phyloP scores from a whole-genome alignment of 1,284 basidiomycete species.

The Cryptococcus sp. region DNA sequence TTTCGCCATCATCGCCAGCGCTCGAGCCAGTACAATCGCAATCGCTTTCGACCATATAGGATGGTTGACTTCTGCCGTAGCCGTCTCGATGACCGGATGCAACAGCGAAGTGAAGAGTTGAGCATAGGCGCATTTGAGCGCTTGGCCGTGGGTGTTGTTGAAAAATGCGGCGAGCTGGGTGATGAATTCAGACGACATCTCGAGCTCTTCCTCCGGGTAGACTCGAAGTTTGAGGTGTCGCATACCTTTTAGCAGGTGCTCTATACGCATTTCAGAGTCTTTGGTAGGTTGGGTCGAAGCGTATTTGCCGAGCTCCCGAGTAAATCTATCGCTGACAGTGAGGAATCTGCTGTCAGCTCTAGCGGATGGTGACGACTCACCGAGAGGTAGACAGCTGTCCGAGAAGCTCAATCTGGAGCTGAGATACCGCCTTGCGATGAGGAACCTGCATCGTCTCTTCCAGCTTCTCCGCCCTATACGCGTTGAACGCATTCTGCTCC shows the following conservation, averaged over 20 bases:
- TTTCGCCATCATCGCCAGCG: conserved; percentile 79
- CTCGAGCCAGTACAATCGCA: conserved; percentile 75
- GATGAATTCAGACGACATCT: conserved; percentile 89
- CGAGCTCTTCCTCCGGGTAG: conserved; percentile 88
- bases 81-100: conserved; percentile 88
- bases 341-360: conserved; percentile 57
- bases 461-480: conserved; percentile 69
- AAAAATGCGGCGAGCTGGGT: conserved; percentile 76
- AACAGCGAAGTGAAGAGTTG: conserved; percentile 73
- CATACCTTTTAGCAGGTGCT: conserved; percentile 73
- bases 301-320: conserved; percentile 66
- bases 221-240: conserved; percentile 77
- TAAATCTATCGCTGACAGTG: conserved; percentile 79
- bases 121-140: conserved; percentile 79
- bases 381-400: conserved; percentile 73
- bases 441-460: conserved; percentile 37
- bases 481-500: conserved; percentile 80
- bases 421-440: conserved; percentile 72
- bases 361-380: conserved; percentile 45
- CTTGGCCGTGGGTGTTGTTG: conserved; percentile 73
- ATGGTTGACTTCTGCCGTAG: conserved; percentile 93
- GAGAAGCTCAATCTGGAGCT: conserved; percentile 72
- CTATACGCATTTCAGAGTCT: conserved; percentile 71
- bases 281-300: conserved; percentile 67
- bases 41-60: conserved; percentile 91